A percentile compares a stretch with the other conserved stretches of the same genome.
Conservation (phyloP, 768 basidiomycete genomes). For the Pholiota microspora region DNA sequence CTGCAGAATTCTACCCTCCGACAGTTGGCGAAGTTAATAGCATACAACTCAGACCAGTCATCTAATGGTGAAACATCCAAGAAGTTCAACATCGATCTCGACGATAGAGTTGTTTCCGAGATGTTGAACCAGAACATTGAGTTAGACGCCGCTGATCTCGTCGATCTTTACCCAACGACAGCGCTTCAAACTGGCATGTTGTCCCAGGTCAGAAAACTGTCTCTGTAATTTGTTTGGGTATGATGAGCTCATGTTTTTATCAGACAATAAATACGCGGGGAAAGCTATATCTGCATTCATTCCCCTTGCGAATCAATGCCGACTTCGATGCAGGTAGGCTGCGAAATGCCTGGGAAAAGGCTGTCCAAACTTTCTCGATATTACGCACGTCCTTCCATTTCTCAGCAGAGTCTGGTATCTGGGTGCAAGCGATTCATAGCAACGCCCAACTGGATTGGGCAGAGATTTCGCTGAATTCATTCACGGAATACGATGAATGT, state of each 20-base stretch:
- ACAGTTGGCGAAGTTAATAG: constrained; percentile 12
- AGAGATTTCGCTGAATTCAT: constrained; percentile 11
- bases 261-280: constrained; percentile 31
- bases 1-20: constrained; percentile 28
- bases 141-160: constrained; percentile 26
- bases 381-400: constrained; percentile 50
- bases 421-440: constrained; percentile 31
- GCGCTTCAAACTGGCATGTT: constrained; percentile 48
- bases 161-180: constrained; percentile 38
- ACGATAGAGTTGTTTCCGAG: constrained; percentile 5
- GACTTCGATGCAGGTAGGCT: constrained; percentile 26
- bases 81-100: background rate
- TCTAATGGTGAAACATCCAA: background rate
- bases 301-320: constrained; percentile 23
- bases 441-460: constrained; percentile 20
- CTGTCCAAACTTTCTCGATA: constrained; percentile 32
- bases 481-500: constrained; percentile 19
- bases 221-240: no score
- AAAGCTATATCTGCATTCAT: constrained; percentile 29
- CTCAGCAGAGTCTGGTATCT: constrained; percentile 28
- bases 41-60: constrained; percentile 4
- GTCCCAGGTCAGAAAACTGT: constrained; percentile 35
- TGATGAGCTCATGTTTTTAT: no score
- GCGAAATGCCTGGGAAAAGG: constrained; percentile 33
- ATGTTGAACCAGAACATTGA: constrained; percentile 17